Base-by-base conservation (phyloP, 1,284 basidiomycete species). In the Chalciporus sp. region DNA sequence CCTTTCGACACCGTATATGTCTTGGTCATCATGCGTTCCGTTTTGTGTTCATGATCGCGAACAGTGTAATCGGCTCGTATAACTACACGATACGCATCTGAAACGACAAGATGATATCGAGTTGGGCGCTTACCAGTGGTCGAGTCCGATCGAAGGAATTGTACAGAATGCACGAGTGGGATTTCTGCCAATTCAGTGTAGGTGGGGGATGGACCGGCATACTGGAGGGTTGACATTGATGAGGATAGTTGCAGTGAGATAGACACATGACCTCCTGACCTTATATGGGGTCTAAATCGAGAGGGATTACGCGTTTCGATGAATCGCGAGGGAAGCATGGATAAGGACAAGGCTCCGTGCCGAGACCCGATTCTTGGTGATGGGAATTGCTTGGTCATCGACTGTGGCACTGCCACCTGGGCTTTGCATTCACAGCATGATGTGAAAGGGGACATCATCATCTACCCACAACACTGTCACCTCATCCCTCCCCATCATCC, bases 31-130 rank as follows among this genome's bases (percentile, higher is more conserved):
- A 69, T 71, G 37, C 77, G 70, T 58, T 80, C 81, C 20, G 61
- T 55, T 50, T 82, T 80, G 40, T 73, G 67, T 3, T 66, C 62
- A 62, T 81, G 77, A 58, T 83, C 79, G 39, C 69, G 64, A 6
- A 73, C 65, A 7, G 73, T 70, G 39, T 74, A 77, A 6, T 70
- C 67, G 7, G 81, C 65, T 19, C 77, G 71, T 17, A 83, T 62
- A 8, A 71, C 77, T 76, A 44, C 43, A 31, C 28, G 7, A 8
- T 17, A 11, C 31, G n/a, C 14, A 8, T 26, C 28, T 19, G 19
- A 29, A 27, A 44, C 17, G 3, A 58, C 55, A 35, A 52, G 7
- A 11, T 8, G 12, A 43, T 17, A 47, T 12, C n/a, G 14, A 7
- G 9, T 26, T 16, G 31, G 6, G 27, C n/a, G n/a, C 37, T 40